Evolutionary conservation across 306 rosid genomes (phyloP).

Genomic region (Hippophae rhamnoides): DNA sequence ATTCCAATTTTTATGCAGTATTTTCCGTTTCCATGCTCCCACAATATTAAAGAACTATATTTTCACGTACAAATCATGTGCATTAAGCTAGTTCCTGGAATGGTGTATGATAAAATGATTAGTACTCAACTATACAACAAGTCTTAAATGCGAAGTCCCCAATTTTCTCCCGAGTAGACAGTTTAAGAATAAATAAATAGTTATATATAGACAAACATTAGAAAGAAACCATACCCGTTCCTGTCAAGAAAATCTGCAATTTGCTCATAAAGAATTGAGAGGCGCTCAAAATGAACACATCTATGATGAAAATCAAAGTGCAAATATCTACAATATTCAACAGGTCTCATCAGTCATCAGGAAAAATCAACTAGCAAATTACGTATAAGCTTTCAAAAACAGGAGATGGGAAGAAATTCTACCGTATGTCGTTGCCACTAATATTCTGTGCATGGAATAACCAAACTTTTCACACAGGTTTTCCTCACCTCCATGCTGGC

Average conservation of each 20-base stretch:
- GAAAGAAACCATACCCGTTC: constrained; percentile 59
- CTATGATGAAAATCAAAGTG: constrained; percentile 92
- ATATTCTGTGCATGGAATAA: constrained; percentile 56
- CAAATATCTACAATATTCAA: constrained; percentile 56
- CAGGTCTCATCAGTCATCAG: constrained; percentile 16
- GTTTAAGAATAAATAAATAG: not conserved
- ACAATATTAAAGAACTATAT: too few species aligned
- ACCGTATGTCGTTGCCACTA: constrained; percentile 79
- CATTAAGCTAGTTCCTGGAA: too few species aligned
- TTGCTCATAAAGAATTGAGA: constrained; percentile 80
- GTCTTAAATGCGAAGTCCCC: too few species aligned
- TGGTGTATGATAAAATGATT: not conserved
- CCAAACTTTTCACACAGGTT: constrained; percentile 64
- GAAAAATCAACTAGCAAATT: not conserved
- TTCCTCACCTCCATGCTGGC: constrained; percentile 96
- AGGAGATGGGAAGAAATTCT: constrained; percentile 31
- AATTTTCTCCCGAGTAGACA: too few species aligned
- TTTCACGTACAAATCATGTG: too few species aligned
- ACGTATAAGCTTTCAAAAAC: constrained; percentile 6
- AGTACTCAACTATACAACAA: too few species aligned
- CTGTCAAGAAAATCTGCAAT: constrained; percentile 79
- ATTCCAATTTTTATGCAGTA: too few species aligned
- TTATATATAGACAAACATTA: constrained; percentile 4
- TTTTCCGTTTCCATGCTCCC: too few species aligned
- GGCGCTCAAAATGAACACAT: constrained; percentile 90